Evolutionary conservation across 1,284 basidiomycete species (phyloP).

Genomic region (Termitomyces sp.): DNA sequence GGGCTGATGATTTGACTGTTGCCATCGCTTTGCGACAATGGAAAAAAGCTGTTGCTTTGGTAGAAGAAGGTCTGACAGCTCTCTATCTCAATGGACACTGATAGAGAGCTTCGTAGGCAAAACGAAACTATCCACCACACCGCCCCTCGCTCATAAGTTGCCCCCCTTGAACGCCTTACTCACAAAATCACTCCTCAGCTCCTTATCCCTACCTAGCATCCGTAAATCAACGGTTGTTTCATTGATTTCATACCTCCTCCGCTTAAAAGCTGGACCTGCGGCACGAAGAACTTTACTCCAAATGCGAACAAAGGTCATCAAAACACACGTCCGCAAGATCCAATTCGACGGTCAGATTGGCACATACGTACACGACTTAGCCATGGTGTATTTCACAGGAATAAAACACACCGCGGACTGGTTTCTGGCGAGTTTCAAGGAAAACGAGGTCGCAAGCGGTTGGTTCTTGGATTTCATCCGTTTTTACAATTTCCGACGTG

Average conservation of each 20-base stretch:
- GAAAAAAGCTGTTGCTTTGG: slow-evolving; percentile 78
- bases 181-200: slow-evolving; percentile 66
- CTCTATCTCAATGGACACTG: neutral
- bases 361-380: slow-evolving; percentile 76
- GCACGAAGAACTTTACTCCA: slow-evolving; percentile 83
- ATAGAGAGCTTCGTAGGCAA: slow-evolving; percentile 42
- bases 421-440: slow-evolving; percentile 94
- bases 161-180: slow-evolving; percentile 67
- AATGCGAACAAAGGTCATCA: slow-evolving; percentile 75
- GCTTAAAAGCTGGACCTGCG: slow-evolving; percentile 73
- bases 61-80: slow-evolving; percentile 67
- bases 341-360: slow-evolving; percentile 89
- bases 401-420: slow-evolving; percentile 97
- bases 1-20: slow-evolving; percentile 88
- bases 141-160: slow-evolving; percentile 55
- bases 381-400: slow-evolving; percentile 81
- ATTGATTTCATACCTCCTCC: slow-evolving; percentile 69
- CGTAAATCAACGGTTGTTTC: slow-evolving; percentile 74
- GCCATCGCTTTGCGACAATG: slow-evolving; percentile 88
- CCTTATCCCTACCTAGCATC: slow-evolving; percentile 71
- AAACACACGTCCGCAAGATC: slow-evolving; percentile 77
- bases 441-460: slow-evolving; percentile 91
- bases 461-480: slow-evolving; percentile 26
- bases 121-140: slow-evolving; percentile 52
- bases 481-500: slow-evolving; percentile 3